These are phyloP conservation scores for Kwoniella newhampshirensis DNA, from an alignment of 768 basidiomycete species.

Conservation along the genomic window DNA sequence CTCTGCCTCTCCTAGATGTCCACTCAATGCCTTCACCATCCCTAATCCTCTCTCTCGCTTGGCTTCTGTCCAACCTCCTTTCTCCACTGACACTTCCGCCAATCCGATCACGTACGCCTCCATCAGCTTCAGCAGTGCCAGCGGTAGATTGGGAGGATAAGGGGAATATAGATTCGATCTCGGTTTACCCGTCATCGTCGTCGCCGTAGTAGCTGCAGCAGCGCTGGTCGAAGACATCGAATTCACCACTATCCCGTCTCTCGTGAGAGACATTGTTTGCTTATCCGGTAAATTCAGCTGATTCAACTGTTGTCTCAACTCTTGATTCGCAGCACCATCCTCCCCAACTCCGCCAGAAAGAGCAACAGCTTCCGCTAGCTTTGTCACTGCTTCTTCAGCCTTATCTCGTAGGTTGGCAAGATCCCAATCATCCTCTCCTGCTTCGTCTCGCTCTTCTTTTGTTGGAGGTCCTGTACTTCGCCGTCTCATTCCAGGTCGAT, in stretches of 20 bases:
- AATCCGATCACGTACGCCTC: slow-evolving; percentile 48
- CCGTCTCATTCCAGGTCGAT: slow-evolving; percentile 35
- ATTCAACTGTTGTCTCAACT: slow-evolving; percentile 36
- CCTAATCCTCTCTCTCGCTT: slow-evolving; percentile 44
- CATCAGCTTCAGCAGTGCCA: slow-evolving; percentile 44
- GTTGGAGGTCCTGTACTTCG: slow-evolving; percentile 39
- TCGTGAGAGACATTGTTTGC: neutral
- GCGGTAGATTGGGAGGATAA: slow-evolving; percentile 45
- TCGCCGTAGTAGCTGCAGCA: neutral
- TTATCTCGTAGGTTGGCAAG: slow-evolving; percentile 24
- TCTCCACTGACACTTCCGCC: slow-evolving; percentile 18
- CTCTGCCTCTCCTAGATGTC: slow-evolving; percentile 45
- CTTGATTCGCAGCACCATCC: slow-evolving; percentile 19
- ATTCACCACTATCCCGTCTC: too few relatives aligned
- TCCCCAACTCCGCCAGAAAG: slow-evolving; percentile 2
- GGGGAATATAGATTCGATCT: slow-evolving; percentile 41
- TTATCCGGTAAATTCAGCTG: slow-evolving; percentile 34
- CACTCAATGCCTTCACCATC: slow-evolving; percentile 37
- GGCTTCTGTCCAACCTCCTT: slow-evolving; percentile 46
- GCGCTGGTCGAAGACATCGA: too few relatives aligned
- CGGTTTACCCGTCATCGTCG: slow-evolving; percentile 3
- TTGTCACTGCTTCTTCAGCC: slow-evolving; percentile 39
- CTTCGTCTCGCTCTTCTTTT: slow-evolving; percentile 15
- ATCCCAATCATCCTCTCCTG: slow-evolving; percentile 37
- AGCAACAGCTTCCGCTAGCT: slow-evolving; percentile 31